Evolutionary conservation across 768 basidiomycete genomes (phyloP), one percentile per base, ranked within the genome.

Genomic region (Suillus plorans): DNA sequence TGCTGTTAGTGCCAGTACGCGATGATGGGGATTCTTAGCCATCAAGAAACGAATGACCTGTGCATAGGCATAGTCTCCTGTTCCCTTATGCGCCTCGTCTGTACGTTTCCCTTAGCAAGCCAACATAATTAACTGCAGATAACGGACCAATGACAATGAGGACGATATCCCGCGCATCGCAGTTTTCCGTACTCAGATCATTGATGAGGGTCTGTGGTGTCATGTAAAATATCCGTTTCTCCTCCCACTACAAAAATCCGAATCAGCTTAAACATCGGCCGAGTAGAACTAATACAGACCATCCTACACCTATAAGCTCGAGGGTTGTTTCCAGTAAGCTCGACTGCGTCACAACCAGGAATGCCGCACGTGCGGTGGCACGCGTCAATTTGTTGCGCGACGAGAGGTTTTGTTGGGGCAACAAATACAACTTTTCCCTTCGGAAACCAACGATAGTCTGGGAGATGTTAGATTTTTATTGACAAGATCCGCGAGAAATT

Each of bases 41-140:
- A 95, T 97, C 69, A 99, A 82, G 69, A 84, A 94, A 9, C 95
- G 90, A 45, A 99, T 82, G 39, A 93, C 89, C 71, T 91, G 89
- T 52, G 92, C 91, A 72, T 99, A 99, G 5, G 96, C 90, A 70
- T 97, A 97, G 65, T 92, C 90, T 2, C 97, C 97, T 0, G 90
- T 94, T 13, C 93, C 97, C 69, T 90, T 89, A 77, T 99, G 97
- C 0, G 97, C 97, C 75, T 98, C 96, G 69, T 98, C 96, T 95
- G 63, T 56, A 49, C 50, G 36, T 50, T 59, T 56, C 12, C n/a
- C 31, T 73, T 18, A 67, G 65, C 5, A 37, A 25, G n/a, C 50
- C 5, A 61, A 36, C 25, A 61, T 58, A 53, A 41, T 22, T 56
- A 56, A 62, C 34, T 60, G 42, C 14, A 45, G 39, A 28, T 31